These are phyloP conservation scores for Annulohypoxylon nitens DNA, from an alignment of 495 filamentous ascomycete genomes.

Conservation along the genomic window DNA sequence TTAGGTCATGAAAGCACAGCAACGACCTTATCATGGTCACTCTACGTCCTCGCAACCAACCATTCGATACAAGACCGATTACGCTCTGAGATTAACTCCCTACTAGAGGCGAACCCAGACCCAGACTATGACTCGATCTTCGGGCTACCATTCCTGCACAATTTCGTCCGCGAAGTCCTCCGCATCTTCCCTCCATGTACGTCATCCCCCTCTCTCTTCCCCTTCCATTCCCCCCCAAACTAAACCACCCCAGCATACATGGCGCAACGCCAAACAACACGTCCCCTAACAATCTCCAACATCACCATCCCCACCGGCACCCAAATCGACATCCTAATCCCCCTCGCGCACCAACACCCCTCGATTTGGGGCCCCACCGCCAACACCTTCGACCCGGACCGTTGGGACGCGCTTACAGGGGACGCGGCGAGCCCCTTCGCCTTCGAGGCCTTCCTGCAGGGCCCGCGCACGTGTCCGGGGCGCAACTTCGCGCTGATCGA, in stretches of 20 bases:
- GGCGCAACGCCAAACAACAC: slow-evolving; percentile 42
- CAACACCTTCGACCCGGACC: slow-evolving; percentile 50
- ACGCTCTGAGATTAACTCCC: slow-evolving; percentile 46
- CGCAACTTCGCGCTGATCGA: slow-evolving; percentile 44
- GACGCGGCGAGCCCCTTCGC: slow-evolving; percentile 42
- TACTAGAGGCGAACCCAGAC: slow-evolving; percentile 25
- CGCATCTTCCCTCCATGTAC: slow-evolving; percentile 55
- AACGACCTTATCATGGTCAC: slow-evolving; percentile 40
- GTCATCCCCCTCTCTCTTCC: slow-evolving; percentile 4
- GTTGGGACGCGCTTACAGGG: slow-evolving; percentile 49
- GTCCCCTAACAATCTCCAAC: slow-evolving; percentile 48
- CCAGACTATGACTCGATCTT: slow-evolving; percentile 56
- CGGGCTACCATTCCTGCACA: slow-evolving; percentile 54
- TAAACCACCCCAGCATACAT: slow-evolving; percentile 38
- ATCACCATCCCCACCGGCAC: slow-evolving; percentile 52
- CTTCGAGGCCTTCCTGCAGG: slow-evolving; percentile 50
- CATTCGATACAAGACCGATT: slow-evolving; percentile 44
- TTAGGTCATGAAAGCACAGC: slow-evolving; percentile 49
- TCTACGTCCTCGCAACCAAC: slow-evolving; percentile 41
- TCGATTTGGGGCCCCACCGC: slow-evolving; percentile 53
- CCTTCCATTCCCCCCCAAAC: neutral
- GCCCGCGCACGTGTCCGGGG: slow-evolving; percentile 52
- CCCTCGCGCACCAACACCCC: slow-evolving; percentile 46
- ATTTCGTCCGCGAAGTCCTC: slow-evolving; percentile 56
- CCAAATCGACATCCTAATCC: slow-evolving; percentile 48